phyloP scores from a whole-genome alignment of 1,284 basidiomycete genomes.

The Singerocomus rubriflavus region DNA sequence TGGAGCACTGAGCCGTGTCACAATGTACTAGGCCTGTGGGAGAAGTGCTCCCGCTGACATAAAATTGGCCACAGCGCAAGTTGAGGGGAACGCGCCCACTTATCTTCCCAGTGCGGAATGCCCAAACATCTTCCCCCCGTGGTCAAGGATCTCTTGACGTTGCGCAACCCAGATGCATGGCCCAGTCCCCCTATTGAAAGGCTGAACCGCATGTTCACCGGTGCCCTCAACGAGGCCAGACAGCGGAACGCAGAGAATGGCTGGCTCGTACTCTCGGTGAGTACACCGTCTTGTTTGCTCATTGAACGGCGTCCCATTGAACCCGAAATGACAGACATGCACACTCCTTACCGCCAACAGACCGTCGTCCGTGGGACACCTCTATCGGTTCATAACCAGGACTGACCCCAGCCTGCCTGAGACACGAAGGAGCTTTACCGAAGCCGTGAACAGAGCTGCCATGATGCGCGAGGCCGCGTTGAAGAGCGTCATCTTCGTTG shows the following conservation, averaged over 20 bases:
- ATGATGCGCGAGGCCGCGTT: constrained; percentile 91
- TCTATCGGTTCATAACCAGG: constrained; percentile 76
- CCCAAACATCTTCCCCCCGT: constrained; percentile 45
- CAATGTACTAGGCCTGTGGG: not conserved
- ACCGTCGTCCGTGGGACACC: constrained; percentile 72
- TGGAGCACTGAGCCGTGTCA: not conserved
- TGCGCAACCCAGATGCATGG: constrained; percentile 63
- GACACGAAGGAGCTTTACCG: constrained; percentile 44
- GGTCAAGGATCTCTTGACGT: constrained; percentile 71
- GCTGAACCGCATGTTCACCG: constrained; percentile 56
- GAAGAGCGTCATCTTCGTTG: constrained; percentile 92
- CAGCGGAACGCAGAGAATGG: constrained; percentile 66
- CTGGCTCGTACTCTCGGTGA: constrained; percentile 80
- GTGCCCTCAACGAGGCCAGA: constrained; percentile 61
- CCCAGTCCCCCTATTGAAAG: constrained; percentile 53
- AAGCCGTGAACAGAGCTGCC: constrained; percentile 67
- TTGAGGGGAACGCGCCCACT: not conserved
- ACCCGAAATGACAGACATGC: constrained; percentile 59
- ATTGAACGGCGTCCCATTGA: constrained; percentile 17
- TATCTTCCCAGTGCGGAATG: constrained; percentile 18
- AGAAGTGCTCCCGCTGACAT: constrained; percentile 11
- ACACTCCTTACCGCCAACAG: constrained; percentile 81
- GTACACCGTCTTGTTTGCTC: constrained; percentile 25
- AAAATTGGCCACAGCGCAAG: constrained; percentile 2
- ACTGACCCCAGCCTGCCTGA: constrained; percentile 42